Base-by-base conservation (phyloP, 2,329 filamentous ascomycete species). In the Teratosphaeria gauchensis region DNA sequence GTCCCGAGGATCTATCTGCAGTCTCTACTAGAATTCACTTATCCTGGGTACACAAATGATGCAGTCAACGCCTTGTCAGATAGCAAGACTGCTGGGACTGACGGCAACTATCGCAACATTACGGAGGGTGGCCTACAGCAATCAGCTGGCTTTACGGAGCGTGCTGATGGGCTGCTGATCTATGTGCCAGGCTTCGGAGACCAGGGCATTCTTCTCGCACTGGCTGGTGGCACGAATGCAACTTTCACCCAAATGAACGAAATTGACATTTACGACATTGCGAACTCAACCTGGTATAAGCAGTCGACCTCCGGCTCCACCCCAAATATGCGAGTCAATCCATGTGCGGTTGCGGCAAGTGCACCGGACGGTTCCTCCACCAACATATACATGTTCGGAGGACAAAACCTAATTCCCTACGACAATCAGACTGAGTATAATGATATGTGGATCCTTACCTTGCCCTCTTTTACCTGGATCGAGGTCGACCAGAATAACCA, bases 401-500 rank as follows among this genome's bases (percentile, higher is more conserved):
- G 88, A 0, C 88, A 91, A 69, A 88, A 88, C 63, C 76, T 91
- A 0, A 78, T 83, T 30, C 87, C 88, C 0, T 81, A 78, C 60
- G 84, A 74, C 16, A 67, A 76, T 8, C 82, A 84, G 65, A 79
- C 71, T 0, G 80, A 84, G 63, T 92, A 87, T 67, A 81, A 84
- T 30, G 86, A 91, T 66, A 84, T 88, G 76, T 94, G 88, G 88
- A 86, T 91, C 24, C 76, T 94, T 12, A 89, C 88, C 0, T 75
- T 95, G 5, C 90, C 90, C 0, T 86, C 86, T 0, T 95, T 95
- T 70, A 89, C 83, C 4, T 94, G 90, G 90, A 87, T 87, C 56
- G 75, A 84, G 66, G 85, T 88, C 28, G 77, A 87, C 61, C 77
- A 77, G 54, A 69, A 72, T 4, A 72, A 74, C 0, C 70, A 82